These are phyloP conservation scores for Geotrichum australiense DNA, from an alignment of 1,139 yeast species.

Conservation along the genomic window DNA sequence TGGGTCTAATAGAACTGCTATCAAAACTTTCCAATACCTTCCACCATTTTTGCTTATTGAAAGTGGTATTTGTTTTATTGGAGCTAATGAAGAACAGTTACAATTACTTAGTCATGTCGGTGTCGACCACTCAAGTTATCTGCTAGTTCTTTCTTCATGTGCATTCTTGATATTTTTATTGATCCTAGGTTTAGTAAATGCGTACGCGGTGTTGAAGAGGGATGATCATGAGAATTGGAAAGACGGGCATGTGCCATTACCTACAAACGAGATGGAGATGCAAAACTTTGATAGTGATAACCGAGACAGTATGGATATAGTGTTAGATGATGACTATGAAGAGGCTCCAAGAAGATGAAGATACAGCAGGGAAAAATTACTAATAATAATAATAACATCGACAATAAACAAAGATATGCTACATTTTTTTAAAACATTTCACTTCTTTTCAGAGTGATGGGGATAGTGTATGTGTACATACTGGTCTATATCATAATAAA, in stretches of 20 bases:
- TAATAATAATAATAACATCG: no score
- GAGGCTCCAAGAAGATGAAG: no score
- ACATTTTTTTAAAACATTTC: no score
- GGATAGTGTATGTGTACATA: no score
- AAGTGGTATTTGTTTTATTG: constrained; percentile 79
- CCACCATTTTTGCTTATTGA: constrained; percentile 75
- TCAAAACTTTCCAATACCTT: constrained; percentile 69
- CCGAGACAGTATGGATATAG: constrained; percentile 10
- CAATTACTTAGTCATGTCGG: constrained; percentile 62
- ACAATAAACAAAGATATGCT: no score
- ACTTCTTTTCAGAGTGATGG: no score
- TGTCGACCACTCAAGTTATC: constrained; percentile 79
- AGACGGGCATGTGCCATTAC: constrained; percentile 17
- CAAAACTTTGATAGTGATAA: constrained; percentile 1
- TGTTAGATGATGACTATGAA: constrained; percentile 15
- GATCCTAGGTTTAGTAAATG: constrained; percentile 49
- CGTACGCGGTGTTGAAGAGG: constrained; percentile 36
- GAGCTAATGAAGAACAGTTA: constrained; percentile 87
- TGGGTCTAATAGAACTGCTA: constrained; percentile 39
- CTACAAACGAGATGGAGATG: constrained; percentile 17
- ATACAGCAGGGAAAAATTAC: no score
- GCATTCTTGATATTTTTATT: constrained; percentile 68
- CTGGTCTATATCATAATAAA: no score
- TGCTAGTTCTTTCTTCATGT: constrained; percentile 63
- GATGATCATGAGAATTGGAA: constrained; percentile 14